These are phyloP conservation scores for Coprinopsis marcescibilis DNA, from an alignment of 768 basidiomycete genomes.

Conservation along the genomic window DNA sequence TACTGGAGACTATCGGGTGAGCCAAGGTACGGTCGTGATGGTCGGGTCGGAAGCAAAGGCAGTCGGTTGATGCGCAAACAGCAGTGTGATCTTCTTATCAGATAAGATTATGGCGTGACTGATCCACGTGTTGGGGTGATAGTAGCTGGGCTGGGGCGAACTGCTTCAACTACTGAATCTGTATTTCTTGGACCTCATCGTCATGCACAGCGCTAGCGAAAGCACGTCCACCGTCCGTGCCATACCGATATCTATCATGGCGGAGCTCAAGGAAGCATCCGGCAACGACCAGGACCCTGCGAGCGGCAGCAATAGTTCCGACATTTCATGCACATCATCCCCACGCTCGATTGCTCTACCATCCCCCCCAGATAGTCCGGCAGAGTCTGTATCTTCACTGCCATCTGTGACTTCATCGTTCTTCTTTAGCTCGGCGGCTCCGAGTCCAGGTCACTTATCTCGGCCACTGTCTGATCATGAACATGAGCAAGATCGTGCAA, in stretches of 20 bases:
- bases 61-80: neutral
- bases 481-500: constrained; percentile 1
- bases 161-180: neutral
- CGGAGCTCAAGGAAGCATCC: constrained; percentile 6
- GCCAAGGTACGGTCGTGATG: too few relatives aligned
- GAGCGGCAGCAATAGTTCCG: constrained; percentile 2
- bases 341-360: constrained; percentile 45
- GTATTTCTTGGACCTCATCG: neutral
- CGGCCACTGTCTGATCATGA: constrained; percentile 18
- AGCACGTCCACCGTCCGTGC: constrained; percentile 9
- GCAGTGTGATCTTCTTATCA: neutral
- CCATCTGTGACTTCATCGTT: constrained; percentile 71
- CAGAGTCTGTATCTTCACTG: constrained; percentile 61
- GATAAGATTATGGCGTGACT: constrained; percentile 8
- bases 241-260: neutral
- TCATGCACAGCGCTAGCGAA: constrained; percentile 7
- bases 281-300: neutral
- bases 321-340: constrained; percentile 38
- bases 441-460: constrained; percentile 44
- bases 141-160: neutral
- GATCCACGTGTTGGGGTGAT: constrained; percentile 4
- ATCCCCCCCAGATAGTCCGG: constrained; percentile 58
- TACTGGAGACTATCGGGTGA: too few relatives aligned
- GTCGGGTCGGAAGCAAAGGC: neutral
- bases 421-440: constrained; percentile 72